These are phyloP conservation scores for Pseudocercospora fijiensis DNA, from an alignment of 2,329 filamentous ascomycete genomes.

Conservation along the genomic window DNA sequence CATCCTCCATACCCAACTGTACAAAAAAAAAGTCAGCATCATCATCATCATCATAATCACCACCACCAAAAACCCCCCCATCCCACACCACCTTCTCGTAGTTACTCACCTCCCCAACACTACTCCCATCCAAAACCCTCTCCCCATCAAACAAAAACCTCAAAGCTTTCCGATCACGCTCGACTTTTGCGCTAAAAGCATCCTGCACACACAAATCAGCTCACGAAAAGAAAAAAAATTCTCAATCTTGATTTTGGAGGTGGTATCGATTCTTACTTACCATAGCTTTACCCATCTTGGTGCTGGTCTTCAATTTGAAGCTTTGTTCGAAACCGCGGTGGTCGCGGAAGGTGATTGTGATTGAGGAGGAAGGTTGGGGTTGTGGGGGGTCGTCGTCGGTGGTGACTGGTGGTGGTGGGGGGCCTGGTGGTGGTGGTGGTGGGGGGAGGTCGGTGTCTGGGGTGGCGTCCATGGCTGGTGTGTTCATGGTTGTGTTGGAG, in stretches of 20 bases:
- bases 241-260: no score
- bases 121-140: conserved; percentile 22
- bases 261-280: no score
- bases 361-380: not conserved
- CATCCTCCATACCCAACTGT: conserved; percentile 29
- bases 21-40: conserved; percentile 5
- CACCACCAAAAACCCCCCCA: no score
- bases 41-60: not conserved
- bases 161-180: conserved; percentile 12
- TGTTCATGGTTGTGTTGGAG: not conserved
- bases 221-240: no score
- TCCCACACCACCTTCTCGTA: no score
- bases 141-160: conserved; percentile 32
- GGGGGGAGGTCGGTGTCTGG: not conserved
- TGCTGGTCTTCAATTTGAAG: conserved; percentile 31
- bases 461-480: not conserved
- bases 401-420: not conserved
- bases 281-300: conserved; percentile 31
- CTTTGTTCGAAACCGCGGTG: conserved; percentile 19
- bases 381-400: not conserved
- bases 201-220: conserved; percentile 7
- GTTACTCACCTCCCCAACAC: conserved; percentile 25
- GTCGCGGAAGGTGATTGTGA: conserved; percentile 26
- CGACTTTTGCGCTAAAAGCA: conserved; percentile 20
- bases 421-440: not conserved